Evolutionary conservation across 176 grass and related monocot species (phyloP).

Genomic region (Zoysia japonica): DNA sequence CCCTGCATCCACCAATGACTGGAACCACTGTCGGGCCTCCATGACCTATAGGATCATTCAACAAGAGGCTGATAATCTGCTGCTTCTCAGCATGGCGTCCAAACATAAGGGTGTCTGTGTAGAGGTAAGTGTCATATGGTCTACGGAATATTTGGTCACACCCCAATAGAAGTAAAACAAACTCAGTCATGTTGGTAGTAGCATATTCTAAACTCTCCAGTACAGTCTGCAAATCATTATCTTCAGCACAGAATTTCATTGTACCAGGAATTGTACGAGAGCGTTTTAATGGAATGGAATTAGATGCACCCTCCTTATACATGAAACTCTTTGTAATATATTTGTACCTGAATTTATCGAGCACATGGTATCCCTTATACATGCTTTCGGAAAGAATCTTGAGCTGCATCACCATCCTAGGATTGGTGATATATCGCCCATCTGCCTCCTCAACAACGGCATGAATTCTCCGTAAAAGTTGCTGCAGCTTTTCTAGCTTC

Average conservation of each 20-base stretch:
- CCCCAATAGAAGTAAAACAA: not conserved
- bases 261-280: not conserved
- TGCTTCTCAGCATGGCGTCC: conserved; percentile 13
- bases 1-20: not conserved
- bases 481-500: not conserved
- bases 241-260: no score
- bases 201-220: not conserved
- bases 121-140: not conserved
- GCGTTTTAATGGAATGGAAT: not conserved
- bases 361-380: not conserved
- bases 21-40: not conserved
- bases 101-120: not conserved
- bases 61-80: not conserved
- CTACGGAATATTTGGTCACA: not conserved
- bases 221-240: not conserved
- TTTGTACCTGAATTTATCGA: not conserved
- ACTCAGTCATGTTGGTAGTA: not conserved
- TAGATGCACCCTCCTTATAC: not conserved
- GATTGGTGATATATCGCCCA: not conserved
- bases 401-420: not conserved
- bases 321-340: no score
- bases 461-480: not conserved
- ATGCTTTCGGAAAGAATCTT: not conserved
- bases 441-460: not conserved
- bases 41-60: not conserved